Percentiles rank a stretch among this genome's conserved stretches.
These are phyloP conservation scores for Delitschia confertaspora DNA, from an alignment of 495 filamentous ascomycete species.

Conservation along the genomic window DNA sequence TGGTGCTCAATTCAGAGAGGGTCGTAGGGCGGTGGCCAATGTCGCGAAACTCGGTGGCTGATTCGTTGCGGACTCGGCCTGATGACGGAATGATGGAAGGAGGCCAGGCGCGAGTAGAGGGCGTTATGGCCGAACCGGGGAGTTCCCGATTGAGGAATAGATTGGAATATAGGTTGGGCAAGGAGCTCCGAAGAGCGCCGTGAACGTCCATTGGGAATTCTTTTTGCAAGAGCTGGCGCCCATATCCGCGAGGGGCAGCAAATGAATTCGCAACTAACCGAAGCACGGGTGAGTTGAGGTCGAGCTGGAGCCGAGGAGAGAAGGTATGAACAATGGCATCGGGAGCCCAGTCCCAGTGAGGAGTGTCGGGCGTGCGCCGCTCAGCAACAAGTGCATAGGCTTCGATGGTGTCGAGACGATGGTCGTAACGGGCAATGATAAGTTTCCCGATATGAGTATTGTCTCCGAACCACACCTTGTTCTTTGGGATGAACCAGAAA, in stretches of 20 bases:
- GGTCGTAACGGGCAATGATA: slow-evolving; percentile 64
- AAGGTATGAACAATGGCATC: slow-evolving; percentile 70
- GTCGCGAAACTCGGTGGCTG: slow-evolving; percentile 33
- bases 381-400: slow-evolving; percentile 67
- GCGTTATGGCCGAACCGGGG: slow-evolving; percentile 32
- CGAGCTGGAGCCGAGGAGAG: slow-evolving; percentile 56
- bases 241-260: slow-evolving; percentile 1
- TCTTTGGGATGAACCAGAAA: slow-evolving; percentile 71
- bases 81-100: slow-evolving; percentile 57
- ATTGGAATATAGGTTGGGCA: slow-evolving; percentile 37
- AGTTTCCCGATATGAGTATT: slow-evolving; percentile 57
- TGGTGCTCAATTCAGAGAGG: slow-evolving; percentile 48
- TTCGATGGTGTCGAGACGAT: slow-evolving; percentile 64
- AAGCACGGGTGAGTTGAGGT: slow-evolving; percentile 61
- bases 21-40: slow-evolving; percentile 37
- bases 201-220: slow-evolving; percentile 46
- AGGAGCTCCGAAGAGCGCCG: slow-evolving; percentile 33
- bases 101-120: slow-evolving; percentile 59
- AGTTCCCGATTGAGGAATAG: slow-evolving; percentile 40
- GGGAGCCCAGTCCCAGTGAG: slow-evolving; percentile 54
- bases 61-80: slow-evolving; percentile 44
- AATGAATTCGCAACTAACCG: slow-evolving; percentile 39
- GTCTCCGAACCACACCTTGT: slow-evolving; percentile 84
- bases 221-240: slow-evolving; percentile 16
- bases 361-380: slow-evolving; percentile 41